Evolutionary conservation across 768 basidiomycete species (phyloP), one percentile per base, ranked within the genome.

Genomic region (Collybiopsis luxurians): DNA sequence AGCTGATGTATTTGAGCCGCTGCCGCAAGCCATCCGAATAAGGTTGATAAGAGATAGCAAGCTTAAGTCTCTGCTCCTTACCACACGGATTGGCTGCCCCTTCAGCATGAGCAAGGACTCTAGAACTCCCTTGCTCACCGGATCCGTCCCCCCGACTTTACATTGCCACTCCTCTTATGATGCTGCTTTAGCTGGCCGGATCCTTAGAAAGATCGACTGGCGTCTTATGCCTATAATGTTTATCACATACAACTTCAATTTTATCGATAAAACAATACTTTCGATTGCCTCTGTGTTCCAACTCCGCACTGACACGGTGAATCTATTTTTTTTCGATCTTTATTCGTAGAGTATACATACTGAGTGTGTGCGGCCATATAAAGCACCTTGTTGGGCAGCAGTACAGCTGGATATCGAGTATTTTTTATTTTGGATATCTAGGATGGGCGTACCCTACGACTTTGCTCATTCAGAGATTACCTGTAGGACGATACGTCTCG

Each of bases 121-220:
- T 17, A 31, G 21, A 49, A 28, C 11, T 5, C 13, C 15, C 21
- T 48, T 28, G 13, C 27, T 31, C 12, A 48, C 46, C 9, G 23
- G 4, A 46, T 10, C 24, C 19, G 3, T 31, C 36, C 48, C 24
- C 1, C 27, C 48, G 9, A 31, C 48, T 12, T 23, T 11, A n/a
- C 10, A 19, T 31, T 34, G n/a, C 19, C 3, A 21, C 21, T 13
- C 30, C 48, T 31, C 26, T 28, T 15, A 27, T 3, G 45, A 47
- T 47, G 10, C 17, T 30, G 11, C 19, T n/a, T 12, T 47, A 1
- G 4, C 24, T 47, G 26, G 45, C 3, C 45, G 45, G 19, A 28
- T 49, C 31, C 48, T 49, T 36, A n/a, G 48, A 49, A 49, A 49
- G 31, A 36, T 36, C 15, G 48, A 49, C 31, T 49, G 48, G 48